Evolutionary conservation across 306 rosid species (phyloP).

Genomic region (Cyclanthera cordifolia): DNA sequence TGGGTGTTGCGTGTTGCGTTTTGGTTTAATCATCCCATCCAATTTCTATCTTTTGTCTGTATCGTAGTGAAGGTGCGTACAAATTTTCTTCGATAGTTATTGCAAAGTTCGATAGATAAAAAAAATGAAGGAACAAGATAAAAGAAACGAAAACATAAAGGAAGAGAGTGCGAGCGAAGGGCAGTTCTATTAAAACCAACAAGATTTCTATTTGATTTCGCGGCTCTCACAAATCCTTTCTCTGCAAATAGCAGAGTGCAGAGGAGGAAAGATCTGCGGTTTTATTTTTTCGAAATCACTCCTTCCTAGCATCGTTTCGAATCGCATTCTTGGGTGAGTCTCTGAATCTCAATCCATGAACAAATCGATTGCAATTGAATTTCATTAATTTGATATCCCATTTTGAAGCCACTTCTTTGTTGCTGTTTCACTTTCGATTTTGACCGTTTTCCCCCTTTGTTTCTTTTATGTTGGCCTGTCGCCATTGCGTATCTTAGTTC

Average conservation of each 20-base stretch:
- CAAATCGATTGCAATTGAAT: slow-evolving; percentile 9
- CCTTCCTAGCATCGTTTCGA: slow-evolving; percentile 9
- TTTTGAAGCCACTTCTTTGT: slow-evolving; percentile 23
- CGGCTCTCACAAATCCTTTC: slow-evolving; percentile 25
- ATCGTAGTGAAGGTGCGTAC: too few relatives aligned
- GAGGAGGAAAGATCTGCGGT: slow-evolving; percentile 36
- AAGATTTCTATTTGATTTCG: slow-evolving; percentile 20
- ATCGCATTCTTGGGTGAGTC: slow-evolving; percentile 40
- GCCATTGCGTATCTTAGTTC: slow-evolving; percentile 34
- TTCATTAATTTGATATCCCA: slow-evolving; percentile 18
- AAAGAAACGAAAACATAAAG: too few relatives aligned
- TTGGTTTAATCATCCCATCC: too few relatives aligned
- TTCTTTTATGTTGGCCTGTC: slow-evolving; percentile 37
- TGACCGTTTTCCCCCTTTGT: slow-evolving; percentile 12
- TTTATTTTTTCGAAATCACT: slow-evolving; percentile 19
- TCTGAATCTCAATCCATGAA: slow-evolving; percentile 29
- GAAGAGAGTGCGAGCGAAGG: neutral
- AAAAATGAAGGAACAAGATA: too few relatives aligned
- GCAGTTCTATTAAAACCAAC: neutral
- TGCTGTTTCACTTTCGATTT: slow-evolving; percentile 39
- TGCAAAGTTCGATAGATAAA: neutral
- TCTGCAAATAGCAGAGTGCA: slow-evolving; percentile 14
- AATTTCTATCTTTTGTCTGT: too few relatives aligned
- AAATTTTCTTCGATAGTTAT: neutral
- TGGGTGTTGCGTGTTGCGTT: too few relatives aligned